phyloP scores from a whole-genome alignment of 2,329 filamentous ascomycete species.

The Fusarium sublunatum region DNA sequence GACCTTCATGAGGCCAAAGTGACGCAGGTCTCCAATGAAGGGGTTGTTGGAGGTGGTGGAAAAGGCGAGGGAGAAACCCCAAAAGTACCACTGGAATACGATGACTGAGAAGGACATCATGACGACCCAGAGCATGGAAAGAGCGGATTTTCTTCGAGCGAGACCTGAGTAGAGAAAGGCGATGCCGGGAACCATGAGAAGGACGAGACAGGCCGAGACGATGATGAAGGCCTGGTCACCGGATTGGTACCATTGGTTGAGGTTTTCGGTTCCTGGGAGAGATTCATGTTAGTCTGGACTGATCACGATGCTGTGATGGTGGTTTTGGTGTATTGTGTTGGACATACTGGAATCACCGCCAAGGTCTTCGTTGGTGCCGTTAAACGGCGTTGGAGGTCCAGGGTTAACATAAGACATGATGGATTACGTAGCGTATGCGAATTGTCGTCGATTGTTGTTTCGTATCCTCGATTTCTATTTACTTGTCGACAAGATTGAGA shows the following conservation, averaged over 20 bases:
- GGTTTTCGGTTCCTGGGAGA: slow-evolving; percentile 77
- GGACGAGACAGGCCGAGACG: slow-evolving; percentile 88
- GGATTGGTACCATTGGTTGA: slow-evolving; percentile 94
- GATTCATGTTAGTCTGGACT: slow-evolving; percentile 6
- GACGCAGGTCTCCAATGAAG: slow-evolving; percentile 89
- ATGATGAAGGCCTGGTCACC: slow-evolving; percentile 97
- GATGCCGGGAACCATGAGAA: slow-evolving; percentile 96
- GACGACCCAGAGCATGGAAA: slow-evolving; percentile 96
- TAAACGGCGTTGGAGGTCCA: slow-evolving; percentile 69
- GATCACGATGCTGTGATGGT: not conserved
- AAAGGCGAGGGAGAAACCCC: slow-evolving; percentile 97
- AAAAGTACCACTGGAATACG: slow-evolving; percentile 99
- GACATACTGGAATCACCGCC: slow-evolving; percentile 83
- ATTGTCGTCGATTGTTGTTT: slow-evolving; percentile 21
- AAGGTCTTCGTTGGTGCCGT: slow-evolving; percentile 70
- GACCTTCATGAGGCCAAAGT: slow-evolving; percentile 89
- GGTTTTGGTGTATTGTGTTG: slow-evolving; percentile 4
- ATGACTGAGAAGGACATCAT: slow-evolving; percentile 94
- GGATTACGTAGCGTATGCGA: slow-evolving; percentile 14
- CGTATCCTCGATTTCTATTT: slow-evolving; percentile 13
- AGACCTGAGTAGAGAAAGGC: slow-evolving; percentile 98
- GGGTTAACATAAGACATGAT: slow-evolving; percentile 70
- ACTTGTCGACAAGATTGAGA: slow-evolving; percentile 1
- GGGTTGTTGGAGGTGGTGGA: slow-evolving; percentile 83
- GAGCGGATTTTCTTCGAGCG: slow-evolving; percentile 95